Base-by-base conservation (phyloP, 345 rosid genomes). In the Eutrema japonicum region DNA sequence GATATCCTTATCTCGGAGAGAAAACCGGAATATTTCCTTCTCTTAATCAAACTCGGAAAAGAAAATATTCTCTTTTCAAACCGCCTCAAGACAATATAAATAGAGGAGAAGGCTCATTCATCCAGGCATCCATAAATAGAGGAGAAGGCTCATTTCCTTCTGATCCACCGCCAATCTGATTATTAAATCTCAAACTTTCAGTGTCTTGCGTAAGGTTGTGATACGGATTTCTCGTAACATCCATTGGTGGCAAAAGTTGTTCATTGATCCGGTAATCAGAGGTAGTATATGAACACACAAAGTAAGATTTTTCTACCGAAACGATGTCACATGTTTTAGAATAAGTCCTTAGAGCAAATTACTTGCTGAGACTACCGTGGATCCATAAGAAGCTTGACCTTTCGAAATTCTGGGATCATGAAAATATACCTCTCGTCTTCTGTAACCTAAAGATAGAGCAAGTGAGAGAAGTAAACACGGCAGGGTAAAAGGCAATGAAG, bases 361-460 rank as follows among this genome's bases (percentile, higher is more conserved):
- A 78, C 77, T 73, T 78, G 77, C 81, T 73, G 74, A 78, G 70
- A 78, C 78, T 78, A 78, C 81, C 78, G 74, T 78, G 74, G 81
- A 78, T 72, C 81, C 78, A 68, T 73, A 72, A 40, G 73, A 59
- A 10, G 73, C 68, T 78, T 78, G 81, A 32, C 16, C 64, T 73
- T 63, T 73, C 7, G 78, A 68, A 60, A 68, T 54, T 38, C 74
- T 52, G 22, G 78, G 77, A 73, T 73, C 22, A 18, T 18, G 77
- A 89, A 94, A 52, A 94, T 42, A 63, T 86, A 92, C 77, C 85
- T 85, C 80, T 92, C 96, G 50, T 89, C 97, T 80, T 92, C 96
- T 68, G 77, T 83, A 77, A 51, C 93, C 99, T 95, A 76, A 68
- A 83, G 52, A 73, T 56, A 64, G 22, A 64, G 22, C 54, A 48